Evolutionary conservation across 2,329 filamentous ascomycete species (phyloP), one percentile per base, ranked within the genome.

Genomic region (Dactylonectria estremocensis): DNA sequence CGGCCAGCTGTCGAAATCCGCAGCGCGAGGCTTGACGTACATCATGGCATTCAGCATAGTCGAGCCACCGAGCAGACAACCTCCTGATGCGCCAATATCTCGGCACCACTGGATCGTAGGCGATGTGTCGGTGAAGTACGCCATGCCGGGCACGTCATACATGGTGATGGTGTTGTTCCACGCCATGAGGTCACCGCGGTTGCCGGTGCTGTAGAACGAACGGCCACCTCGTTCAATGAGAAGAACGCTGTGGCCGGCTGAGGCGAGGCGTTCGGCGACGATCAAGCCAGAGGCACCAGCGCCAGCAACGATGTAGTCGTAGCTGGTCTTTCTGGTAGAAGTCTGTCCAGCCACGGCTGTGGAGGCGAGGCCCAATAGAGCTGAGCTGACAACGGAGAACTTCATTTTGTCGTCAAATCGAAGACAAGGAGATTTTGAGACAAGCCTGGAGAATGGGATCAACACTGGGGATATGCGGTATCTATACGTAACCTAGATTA

Each of bases 1-100:
- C 0, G 92, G 92, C 81, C 92, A 94, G 75, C 91, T 90, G 76
- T 87, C 84, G 76, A 93, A 90, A 84, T 92, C 93, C 76, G 93
- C 92, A 13, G 83, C 77, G 4, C 87, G 83, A 61, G 90, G 88
- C 0, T 91, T 86, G 82, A 89, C 89, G 88, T 88, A 92, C 89
- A 90, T 92, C 20, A 93, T 82, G 20, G 89, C 90, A 57, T 91
- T 88, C 71, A 93, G 91, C 74, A 92, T 84, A 37, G 89, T 89
- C 35, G 88, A 87, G 13, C 90, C 89, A 64, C 91, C 91, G 48
- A 93, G 85, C 55, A 93, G 84, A 70, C 91, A 93, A 11, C 90
- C 91, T 4, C 90, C 74, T 0, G 68, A 66, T 16, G 60, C 68
- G 16, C 67, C 65, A 22, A 68, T 69, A 14, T 76, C 74, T 13